Evolutionary conservation across 352 stramenopile genomes (phyloP).

Genomic region (Stephanocyclus meneghinianus): DNA sequence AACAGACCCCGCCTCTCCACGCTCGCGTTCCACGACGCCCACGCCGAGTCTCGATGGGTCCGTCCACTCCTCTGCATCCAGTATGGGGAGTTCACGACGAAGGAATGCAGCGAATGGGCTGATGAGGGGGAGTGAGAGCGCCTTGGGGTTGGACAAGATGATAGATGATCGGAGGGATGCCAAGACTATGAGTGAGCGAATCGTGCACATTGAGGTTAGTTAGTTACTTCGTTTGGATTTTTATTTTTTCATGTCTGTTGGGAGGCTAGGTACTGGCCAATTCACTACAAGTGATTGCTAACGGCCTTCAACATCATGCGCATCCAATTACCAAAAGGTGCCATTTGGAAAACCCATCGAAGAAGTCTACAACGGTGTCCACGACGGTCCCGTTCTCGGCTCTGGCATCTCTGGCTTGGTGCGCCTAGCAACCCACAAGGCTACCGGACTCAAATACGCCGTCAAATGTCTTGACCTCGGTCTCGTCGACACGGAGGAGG

Average conservation of each 20-base stretch:
- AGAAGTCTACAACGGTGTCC: constrained; percentile 78
- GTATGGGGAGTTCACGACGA: background rate
- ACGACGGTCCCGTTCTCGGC: constrained; percentile 78
- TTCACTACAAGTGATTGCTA: too few species aligned
- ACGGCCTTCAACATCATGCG: background rate
- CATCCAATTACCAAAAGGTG: constrained; percentile 40
- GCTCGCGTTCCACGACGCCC: constrained; percentile 40
- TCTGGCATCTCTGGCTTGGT: constrained; percentile 82
- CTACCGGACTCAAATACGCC: constrained; percentile 79
- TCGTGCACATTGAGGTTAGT: constrained; percentile 78
- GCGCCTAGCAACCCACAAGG: constrained; percentile 72
- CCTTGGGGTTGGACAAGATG: constrained; percentile 79
- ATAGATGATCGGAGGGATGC: constrained; percentile 70
- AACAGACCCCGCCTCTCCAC: background rate
- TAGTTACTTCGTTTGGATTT: background rate
- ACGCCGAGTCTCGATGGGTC: constrained; percentile 44
- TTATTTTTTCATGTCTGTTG: background rate
- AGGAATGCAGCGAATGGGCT: background rate
- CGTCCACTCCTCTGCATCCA: constrained; percentile 29
- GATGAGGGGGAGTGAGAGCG: constrained; percentile 55
- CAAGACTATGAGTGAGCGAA: constrained; percentile 58
- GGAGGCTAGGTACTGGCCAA: too few species aligned
- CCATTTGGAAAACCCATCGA: constrained; percentile 82
- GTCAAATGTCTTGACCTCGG: constrained; percentile 83
- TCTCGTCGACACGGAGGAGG: constrained; percentile 75